Evolutionary conservation across 2,329 filamentous ascomycete species (phyloP), one percentile per base, ranked within the genome.

Genomic region (Ceratocystis variospora): DNA sequence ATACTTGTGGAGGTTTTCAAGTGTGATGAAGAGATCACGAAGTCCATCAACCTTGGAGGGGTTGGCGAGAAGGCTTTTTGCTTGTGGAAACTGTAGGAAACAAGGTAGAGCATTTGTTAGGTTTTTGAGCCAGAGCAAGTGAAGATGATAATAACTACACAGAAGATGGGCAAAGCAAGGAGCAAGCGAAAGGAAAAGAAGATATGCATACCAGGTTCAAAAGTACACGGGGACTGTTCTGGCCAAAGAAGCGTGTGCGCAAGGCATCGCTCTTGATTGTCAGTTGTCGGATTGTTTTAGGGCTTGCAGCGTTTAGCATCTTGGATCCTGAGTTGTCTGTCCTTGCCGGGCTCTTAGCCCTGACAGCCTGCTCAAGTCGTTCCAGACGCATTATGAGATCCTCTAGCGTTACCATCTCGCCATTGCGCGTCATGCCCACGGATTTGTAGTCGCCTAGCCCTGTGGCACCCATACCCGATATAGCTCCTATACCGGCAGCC

Each of bases 211-310:
- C 80, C 71, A 83, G 72, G 69, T 83, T 83, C 15, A 83, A 70
- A 65, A 83, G 72, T 41, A 83, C 80, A 33, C 80, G 77, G 22
- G 79, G 77, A 70, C 78, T 81, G 68, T 77, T 81, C 69, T 82
- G 80, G 0, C 81, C 81, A 69, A 82, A 81, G 66, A 79, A 80
- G 15, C 80, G 76, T 19, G 80, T 82, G 64, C 77, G 73, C 65
- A 77, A 69, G 15, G 76, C 77, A 15, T 77, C 79, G 67, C 72
- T 71, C 70, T 82, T 82, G 64, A 82, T 76, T 2, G 77, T 79
- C 66, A 83, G 70, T 7, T 79, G 78, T 44, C 79, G 75, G 69
- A 83, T 78, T 22, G 79, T 81, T 17, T 76, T 72, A 3, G 78
- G 74, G 5, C 77, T 73, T 0, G 76, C 77, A 59, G 73, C 72